A percentile compares a stretch with the other conserved stretches of the same genome.
These are phyloP conservation scores for Cucurbita moschata DNA, from an alignment of 306 rosid species.

Conservation along the genomic window DNA sequence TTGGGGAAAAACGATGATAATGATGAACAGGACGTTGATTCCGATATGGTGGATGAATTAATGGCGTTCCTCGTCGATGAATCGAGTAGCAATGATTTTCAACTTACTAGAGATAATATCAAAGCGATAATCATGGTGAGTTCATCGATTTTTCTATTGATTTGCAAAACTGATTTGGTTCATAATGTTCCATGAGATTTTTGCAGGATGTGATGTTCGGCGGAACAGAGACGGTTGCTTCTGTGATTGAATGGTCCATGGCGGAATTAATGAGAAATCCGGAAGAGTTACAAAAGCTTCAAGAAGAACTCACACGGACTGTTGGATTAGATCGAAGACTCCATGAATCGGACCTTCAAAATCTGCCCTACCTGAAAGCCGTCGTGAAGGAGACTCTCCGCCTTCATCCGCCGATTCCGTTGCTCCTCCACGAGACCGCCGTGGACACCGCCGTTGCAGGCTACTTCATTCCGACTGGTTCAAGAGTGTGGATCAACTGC, in stretches of 20 bases:
- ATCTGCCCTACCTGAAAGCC: constrained; percentile 22
- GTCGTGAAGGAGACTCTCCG: constrained; percentile 36
- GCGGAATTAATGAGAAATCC: constrained; percentile 38
- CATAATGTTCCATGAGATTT: no score
- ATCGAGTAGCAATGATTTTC: neutral
- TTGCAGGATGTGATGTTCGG: constrained; percentile 49
- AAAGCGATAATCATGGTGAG: constrained; percentile 22
- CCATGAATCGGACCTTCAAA: constrained; percentile 21
- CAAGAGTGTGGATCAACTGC: constrained; percentile 31
- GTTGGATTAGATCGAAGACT: constrained; percentile 26
- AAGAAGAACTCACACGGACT: constrained; percentile 22
- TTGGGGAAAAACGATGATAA: neutral
- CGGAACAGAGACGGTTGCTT: constrained; percentile 45
- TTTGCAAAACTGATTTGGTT: no score
- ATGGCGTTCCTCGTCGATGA: constrained; percentile 9
- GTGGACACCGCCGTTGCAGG: constrained; percentile 15
- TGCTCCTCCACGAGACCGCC: constrained; percentile 37
- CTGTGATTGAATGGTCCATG: constrained; percentile 41
- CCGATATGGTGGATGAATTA: constrained; percentile 22
- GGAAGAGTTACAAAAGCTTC: constrained; percentile 16
- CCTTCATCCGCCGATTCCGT: constrained; percentile 49
- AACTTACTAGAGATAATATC: constrained; percentile 17
- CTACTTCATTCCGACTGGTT: constrained; percentile 22
- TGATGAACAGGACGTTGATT: neutral
- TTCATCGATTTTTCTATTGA: neutral